A percentile compares a stretch with the other conserved stretches of the same genome.
These are phyloP conservation scores for Neofusicoccum umdonicola DNA, from an alignment of 2,329 filamentous ascomycete species.

Conservation along the genomic window DNA sequence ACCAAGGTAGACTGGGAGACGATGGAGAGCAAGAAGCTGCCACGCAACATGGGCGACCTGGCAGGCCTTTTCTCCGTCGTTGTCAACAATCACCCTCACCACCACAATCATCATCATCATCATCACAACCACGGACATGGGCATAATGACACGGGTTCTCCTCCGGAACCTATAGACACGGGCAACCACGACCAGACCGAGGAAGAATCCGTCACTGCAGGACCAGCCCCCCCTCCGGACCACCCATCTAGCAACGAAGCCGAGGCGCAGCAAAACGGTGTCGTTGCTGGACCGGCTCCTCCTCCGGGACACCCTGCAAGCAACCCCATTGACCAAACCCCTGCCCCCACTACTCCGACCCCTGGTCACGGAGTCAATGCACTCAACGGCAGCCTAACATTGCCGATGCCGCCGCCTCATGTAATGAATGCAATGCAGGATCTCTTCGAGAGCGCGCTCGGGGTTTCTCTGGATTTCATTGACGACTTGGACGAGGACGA, in stretches of 20 bases:
- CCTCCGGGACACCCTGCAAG: neutral
- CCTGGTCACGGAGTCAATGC: neutral
- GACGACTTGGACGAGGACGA: neutral
- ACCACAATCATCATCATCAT: neutral
- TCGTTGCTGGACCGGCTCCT: neutral
- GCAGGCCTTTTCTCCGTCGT: conserved; percentile 2
- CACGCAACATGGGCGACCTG: neutral
- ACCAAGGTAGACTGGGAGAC: conserved; percentile 6
- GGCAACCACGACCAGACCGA: neutral
- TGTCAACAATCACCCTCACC: neutral
- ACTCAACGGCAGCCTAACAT: neutral
- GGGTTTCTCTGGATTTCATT: conserved; percentile 3
- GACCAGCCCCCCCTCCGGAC: neutral
- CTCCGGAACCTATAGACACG: neutral
- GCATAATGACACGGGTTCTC: neutral
- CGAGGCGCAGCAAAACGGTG: neutral
- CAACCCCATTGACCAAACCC: neutral
- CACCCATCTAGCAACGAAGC: neutral
- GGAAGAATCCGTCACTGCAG: neutral
- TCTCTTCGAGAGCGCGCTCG: conserved; percentile 10
- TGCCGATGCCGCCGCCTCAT: conserved; percentile 5
- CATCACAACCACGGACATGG: neutral
- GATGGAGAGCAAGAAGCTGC: conserved; percentile 3
- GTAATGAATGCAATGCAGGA: conserved; percentile 3
- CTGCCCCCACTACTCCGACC: no score